Evolutionary conservation across 2,329 filamentous ascomycete genomes (phyloP).

Genomic region (Didymella keratinophila): DNA sequence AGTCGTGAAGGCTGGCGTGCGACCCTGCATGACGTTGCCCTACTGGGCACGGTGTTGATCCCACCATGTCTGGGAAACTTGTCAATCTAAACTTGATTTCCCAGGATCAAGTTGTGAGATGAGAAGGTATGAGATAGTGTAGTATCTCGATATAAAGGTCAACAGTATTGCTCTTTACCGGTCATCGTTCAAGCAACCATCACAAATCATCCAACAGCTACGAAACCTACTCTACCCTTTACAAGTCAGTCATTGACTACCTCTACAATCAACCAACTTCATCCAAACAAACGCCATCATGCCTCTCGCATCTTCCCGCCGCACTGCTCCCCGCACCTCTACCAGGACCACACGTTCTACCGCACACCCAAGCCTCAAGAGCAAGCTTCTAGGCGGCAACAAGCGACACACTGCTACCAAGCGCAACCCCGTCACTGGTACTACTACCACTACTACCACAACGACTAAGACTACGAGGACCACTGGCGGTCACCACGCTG

Average conservation of each 20-base stretch:
- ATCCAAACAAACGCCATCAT: slow-evolving; percentile 28
- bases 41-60: slow-evolving; percentile 17
- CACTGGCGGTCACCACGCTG: slow-evolving; percentile 46
- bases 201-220: slow-evolving; percentile 6
- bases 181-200: slow-evolving; percentile 1
- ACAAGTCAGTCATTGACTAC: not conserved
- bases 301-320: slow-evolving; percentile 41
- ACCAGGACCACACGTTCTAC: slow-evolving; percentile 47
- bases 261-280: slow-evolving; percentile 9
- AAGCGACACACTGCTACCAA: slow-evolving; percentile 49
- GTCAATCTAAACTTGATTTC: slow-evolving; percentile 33
- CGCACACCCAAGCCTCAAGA: slow-evolving; percentile 61
- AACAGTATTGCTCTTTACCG: not conserved
- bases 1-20: slow-evolving; percentile 11
- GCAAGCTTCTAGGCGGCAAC: slow-evolving; percentile 58
- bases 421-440: slow-evolving; percentile 42
- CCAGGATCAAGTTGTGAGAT: slow-evolving; percentile 10
- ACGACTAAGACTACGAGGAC: slow-evolving; percentile 55
- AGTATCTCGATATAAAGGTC: slow-evolving; percentile 20
- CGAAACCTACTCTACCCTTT: not conserved
- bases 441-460: slow-evolving; percentile 49
- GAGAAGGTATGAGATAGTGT: slow-evolving; percentile 3
- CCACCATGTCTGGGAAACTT: slow-evolving; percentile 5
- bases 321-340: slow-evolving; percentile 40
- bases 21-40: slow-evolving; percentile 41